Evolutionary conservation across 768 basidiomycete species (phyloP).

Genomic region (Pleurotus eryngii): DNA sequence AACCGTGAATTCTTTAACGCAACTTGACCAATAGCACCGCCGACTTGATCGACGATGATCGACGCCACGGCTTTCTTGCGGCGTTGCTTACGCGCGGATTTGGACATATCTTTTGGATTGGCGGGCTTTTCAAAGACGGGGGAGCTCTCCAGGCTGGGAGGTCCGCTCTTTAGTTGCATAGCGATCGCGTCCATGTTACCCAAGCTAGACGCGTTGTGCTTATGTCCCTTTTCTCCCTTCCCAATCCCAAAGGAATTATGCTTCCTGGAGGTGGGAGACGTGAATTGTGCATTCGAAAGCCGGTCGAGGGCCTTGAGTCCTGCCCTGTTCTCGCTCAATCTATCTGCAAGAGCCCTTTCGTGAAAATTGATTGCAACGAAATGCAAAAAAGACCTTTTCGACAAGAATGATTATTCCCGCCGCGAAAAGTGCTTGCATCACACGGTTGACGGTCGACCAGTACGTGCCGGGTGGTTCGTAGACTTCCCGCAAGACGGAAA

Average conservation of each 20-base stretch:
- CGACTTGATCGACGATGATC: slow-evolving; percentile 69
- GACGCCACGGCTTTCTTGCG: slow-evolving; percentile 53
- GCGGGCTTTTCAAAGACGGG: slow-evolving; percentile 14
- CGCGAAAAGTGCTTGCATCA: slow-evolving; percentile 64
- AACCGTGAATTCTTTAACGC: slow-evolving; percentile 65
- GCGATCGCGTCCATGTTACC: slow-evolving; percentile 31
- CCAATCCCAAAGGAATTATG: slow-evolving; percentile 27
- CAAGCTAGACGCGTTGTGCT: slow-evolving; percentile 32
- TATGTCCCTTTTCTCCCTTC: slow-evolving; percentile 41
- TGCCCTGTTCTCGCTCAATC: slow-evolving; percentile 64
- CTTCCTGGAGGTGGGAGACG: slow-evolving; percentile 30
- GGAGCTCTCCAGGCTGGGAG: slow-evolving; percentile 11
- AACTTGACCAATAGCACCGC: slow-evolving; percentile 67
- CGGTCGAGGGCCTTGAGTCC: slow-evolving; percentile 69
- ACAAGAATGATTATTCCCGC: slow-evolving; percentile 38
- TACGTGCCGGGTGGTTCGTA: slow-evolving; percentile 61
- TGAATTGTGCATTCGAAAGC: slow-evolving; percentile 58
- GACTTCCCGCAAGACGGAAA: slow-evolving; percentile 57
- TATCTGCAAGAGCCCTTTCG: slow-evolving; percentile 70
- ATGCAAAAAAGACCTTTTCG: slow-evolving; percentile 59
- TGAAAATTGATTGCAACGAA: slow-evolving; percentile 82
- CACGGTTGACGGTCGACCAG: slow-evolving; percentile 66
- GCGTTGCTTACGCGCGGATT: slow-evolving; percentile 34
- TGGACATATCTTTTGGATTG: slow-evolving; percentile 15
- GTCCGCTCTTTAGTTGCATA: slow-evolving; percentile 12